Percentiles rank a stretch among this genome's conserved stretches.
These are phyloP conservation scores for Coemansia sp. DNA, from an alignment of 192 early-diverging fungal genomes.

Conservation along the genomic window DNA sequence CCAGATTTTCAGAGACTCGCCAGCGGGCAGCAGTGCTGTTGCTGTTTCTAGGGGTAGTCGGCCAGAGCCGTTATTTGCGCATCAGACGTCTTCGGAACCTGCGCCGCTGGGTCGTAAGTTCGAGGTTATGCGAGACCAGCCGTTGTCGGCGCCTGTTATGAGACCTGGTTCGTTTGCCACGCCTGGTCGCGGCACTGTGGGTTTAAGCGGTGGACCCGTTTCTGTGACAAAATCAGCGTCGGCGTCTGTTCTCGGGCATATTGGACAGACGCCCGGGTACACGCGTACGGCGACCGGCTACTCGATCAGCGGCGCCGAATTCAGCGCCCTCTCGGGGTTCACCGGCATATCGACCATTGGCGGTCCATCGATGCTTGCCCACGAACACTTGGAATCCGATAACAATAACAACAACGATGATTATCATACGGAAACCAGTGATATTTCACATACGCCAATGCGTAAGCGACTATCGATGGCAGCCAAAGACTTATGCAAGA, in stretches of 20 bases:
- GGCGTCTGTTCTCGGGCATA: not conserved
- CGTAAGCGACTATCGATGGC: slow-evolving; percentile 50
- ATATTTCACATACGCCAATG: slow-evolving; percentile 31
- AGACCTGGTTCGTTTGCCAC: not conserved
- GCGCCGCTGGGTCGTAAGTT: slow-evolving; percentile 1
- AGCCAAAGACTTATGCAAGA: slow-evolving; percentile 32
- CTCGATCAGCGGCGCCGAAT: slow-evolving; percentile 34
- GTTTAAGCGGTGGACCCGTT: not conserved
- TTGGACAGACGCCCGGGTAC: slow-evolving; percentile 27
- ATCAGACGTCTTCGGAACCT: not conserved
- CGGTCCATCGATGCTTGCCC: slow-evolving; percentile 13
- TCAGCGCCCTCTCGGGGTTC: slow-evolving; percentile 29
- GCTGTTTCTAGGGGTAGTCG: not conserved
- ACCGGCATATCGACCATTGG: slow-evolving; percentile 43
- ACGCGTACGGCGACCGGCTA: slow-evolving; percentile 23
- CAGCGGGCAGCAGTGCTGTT: not conserved
- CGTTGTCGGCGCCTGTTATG: slow-evolving; percentile 1
- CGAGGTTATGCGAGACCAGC: slow-evolving; percentile 11
- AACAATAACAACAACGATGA: slow-evolving; percentile 13
- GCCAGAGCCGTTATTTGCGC: slow-evolving; percentile 14
- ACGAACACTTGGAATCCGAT: slow-evolving; percentile 5
- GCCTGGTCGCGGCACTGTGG: slow-evolving; percentile 10
- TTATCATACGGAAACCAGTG: not conserved
- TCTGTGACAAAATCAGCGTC: not conserved
- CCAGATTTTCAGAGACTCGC: slow-evolving; percentile 20